These are phyloP conservation scores for Kockiozyma suomiensis DNA, from an alignment of 805 yeast species.

Conservation along the genomic window DNA sequence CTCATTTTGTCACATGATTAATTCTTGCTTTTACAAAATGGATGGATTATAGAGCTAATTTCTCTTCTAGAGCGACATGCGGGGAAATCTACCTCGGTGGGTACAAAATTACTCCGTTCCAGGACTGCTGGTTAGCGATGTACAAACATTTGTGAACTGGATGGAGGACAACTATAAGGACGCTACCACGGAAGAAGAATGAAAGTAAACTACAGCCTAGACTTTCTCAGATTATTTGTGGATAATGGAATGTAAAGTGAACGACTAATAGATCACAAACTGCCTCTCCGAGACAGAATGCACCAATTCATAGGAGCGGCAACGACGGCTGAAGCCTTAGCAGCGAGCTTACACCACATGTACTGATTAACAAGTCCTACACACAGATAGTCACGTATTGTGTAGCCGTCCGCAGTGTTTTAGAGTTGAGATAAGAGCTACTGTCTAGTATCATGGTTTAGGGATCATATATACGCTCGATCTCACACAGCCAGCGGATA, in stretches of 20 bases:
- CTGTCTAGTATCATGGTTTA: too few species aligned
- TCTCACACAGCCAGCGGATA: too few species aligned
- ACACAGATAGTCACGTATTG: background rate
- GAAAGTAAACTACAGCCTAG: background rate
- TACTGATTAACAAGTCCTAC: background rate
- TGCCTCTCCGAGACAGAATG: too few species aligned
- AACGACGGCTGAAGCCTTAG: background rate
- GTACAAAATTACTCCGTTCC: constrained; percentile 26
- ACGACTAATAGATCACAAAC: too few species aligned
- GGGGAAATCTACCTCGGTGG: constrained; percentile 29
- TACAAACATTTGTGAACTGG: constrained; percentile 21
- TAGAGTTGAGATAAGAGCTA: too few species aligned
- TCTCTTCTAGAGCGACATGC: constrained; percentile 28
- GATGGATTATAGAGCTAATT: too few species aligned
- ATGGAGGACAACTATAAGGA: constrained; percentile 24
- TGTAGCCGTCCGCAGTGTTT: background rate
- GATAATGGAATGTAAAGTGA: too few species aligned
- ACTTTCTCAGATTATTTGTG: too few species aligned
- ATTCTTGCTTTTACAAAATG: too few species aligned
- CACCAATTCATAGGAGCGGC: background rate
- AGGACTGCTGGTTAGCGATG: constrained; percentile 23
- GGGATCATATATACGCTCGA: too few species aligned
- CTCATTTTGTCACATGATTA: background rate
- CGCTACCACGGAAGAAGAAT: background rate
- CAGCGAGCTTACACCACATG: background rate